Base-by-base conservation (phyloP, 805 yeast genomes). In the Teunomyces cretensis region DNA sequence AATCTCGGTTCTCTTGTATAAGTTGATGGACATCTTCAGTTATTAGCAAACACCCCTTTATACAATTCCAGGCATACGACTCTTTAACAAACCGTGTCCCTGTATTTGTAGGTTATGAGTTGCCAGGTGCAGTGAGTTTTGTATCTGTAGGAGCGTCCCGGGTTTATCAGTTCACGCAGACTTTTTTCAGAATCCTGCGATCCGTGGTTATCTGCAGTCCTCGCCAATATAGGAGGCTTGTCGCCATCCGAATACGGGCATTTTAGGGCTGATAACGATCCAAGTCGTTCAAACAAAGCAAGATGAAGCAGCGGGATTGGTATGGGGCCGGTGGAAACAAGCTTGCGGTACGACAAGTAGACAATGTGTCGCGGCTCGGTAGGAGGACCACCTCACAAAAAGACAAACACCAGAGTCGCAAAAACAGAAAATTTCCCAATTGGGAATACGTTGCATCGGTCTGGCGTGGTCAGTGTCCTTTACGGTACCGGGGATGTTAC, bases 1-100 rank as follows among this genome's bases (percentile, higher is more conserved):
- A 28, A 90, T 84, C 66, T 94, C 97, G 11, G 92, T 84, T 39
- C 96, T 77, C 57, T 85, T 83, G 67, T 84, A 90, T 9, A 45
- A 26, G 27, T 35, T 35, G 38, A 19, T 17, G 16, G 38, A 35
- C 38, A 35, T 35, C 27, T 14, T 26, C 12, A 26, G 12, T 7
- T 8, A 26, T 4, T 26, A 11, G 8, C 12, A 9, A 26, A 8
- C 3, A 3, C 3, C 12, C 12, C 28, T 8, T 26, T 11, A 9
- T 26, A 26, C 28, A 26, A 26, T 26, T 9, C 12, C 4, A 11
- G 12, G 8, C 28, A 8, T 26, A 26, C 28, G 28, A 26, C 28
- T 26, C 6, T 26, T 26, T 4, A 26, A 9, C 28, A 26, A 26
- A 26, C 8, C 28, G 28, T 8, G 28, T 26, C 12, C 28, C 3